A percentile compares a stretch with the other conserved stretches of the same genome.
Conservation (phyloP, 2,329 filamentous ascomycete species). For the Penicillium sumatraense region DNA sequence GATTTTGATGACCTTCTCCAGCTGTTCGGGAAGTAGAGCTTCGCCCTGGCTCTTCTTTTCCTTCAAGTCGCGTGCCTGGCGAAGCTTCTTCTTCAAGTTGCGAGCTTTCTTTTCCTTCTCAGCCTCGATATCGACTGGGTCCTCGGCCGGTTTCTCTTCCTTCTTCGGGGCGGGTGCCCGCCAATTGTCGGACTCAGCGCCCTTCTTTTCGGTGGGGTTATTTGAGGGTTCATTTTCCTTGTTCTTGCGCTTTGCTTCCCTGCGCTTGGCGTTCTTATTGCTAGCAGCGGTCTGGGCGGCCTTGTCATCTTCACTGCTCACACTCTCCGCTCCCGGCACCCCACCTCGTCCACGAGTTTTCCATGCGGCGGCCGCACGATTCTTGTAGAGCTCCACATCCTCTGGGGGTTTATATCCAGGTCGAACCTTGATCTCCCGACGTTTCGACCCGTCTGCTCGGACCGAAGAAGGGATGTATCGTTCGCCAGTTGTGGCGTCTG, state of each 20-base stretch:
- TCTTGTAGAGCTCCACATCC: constrained; percentile 95
- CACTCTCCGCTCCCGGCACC: constrained; percentile 72
- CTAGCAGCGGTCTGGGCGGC: constrained; percentile 56
- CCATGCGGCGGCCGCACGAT: constrained; percentile 82
- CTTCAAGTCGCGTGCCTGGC: constrained; percentile 87
- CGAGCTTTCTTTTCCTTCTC: constrained; percentile 93
- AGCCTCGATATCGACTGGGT: constrained; percentile 66
- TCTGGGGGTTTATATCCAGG: constrained; percentile 94
- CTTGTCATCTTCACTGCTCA: constrained; percentile 59
- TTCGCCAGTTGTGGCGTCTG: constrained; percentile 74
- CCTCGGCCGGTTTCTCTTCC: constrained; percentile 30
- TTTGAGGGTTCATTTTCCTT: constrained; percentile 60
- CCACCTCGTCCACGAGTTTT: constrained; percentile 73
- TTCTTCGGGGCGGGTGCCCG: constrained; percentile 33
- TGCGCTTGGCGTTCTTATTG: constrained; percentile 86
- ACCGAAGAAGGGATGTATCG: constrained; percentile 87
- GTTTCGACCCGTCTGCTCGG: constrained; percentile 85
- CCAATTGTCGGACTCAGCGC: constrained; percentile 38
- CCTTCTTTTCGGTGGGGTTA: constrained; percentile 28
- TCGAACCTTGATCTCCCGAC: constrained; percentile 90
- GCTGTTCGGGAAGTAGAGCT: constrained; percentile 84
- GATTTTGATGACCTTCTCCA: constrained; percentile 97
- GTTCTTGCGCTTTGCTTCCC: constrained; percentile 68
- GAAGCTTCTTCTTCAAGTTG: constrained; percentile 90
- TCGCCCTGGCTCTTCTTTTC: constrained; percentile 89